A percentile compares a stretch with the other conserved stretches of the same genome.
Conservation (phyloP, 768 basidiomycete species). For the Calocybe gangraenosa region DNA sequence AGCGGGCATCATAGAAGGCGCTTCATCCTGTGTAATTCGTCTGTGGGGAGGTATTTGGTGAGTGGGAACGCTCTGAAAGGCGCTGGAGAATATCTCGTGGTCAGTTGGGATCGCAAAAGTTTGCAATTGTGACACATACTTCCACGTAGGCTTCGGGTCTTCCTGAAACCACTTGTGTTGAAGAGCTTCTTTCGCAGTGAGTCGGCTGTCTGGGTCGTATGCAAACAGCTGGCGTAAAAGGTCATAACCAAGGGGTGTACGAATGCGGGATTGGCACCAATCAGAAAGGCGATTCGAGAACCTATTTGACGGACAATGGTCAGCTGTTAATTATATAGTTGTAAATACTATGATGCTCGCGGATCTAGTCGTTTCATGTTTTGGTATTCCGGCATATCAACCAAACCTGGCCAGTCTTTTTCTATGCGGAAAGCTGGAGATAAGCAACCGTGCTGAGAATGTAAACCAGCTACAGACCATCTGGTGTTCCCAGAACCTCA, state of each 20-base stretch:
- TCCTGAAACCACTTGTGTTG: conserved; percentile 90
- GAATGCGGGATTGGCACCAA: conserved; percentile 74
- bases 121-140: conserved; percentile 49
- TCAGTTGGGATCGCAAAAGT: background rate
- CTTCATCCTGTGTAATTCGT: conserved; percentile 91
- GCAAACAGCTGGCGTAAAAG: conserved; percentile 83
- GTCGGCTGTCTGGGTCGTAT: conserved; percentile 85
- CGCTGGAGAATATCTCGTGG: conserved; percentile 40
- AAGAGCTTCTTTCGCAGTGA: conserved; percentile 80
- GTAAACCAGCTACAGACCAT: conserved; percentile 46
- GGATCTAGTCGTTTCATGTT: conserved; percentile 76
- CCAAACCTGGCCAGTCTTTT: conserved; percentile 82
- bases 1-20: conserved; percentile 77
- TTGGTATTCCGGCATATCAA: conserved; percentile 84
- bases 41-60: conserved; percentile 80
- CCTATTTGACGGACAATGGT: conserved; percentile 7
- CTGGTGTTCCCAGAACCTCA: conserved; percentile 87
- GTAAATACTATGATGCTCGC: conserved; percentile 33
- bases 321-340: background rate
- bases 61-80: conserved; percentile 61
- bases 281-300: conserved; percentile 57
- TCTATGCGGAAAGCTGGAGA: conserved; percentile 38
- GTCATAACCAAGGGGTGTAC: conserved; percentile 65
- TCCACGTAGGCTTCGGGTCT: conserved; percentile 79
- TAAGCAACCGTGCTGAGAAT: background rate